These are phyloP conservation scores for Fraxinus excelsior DNA, from an alignment of 257 asterid genomes.

Conservation along the genomic window DNA sequence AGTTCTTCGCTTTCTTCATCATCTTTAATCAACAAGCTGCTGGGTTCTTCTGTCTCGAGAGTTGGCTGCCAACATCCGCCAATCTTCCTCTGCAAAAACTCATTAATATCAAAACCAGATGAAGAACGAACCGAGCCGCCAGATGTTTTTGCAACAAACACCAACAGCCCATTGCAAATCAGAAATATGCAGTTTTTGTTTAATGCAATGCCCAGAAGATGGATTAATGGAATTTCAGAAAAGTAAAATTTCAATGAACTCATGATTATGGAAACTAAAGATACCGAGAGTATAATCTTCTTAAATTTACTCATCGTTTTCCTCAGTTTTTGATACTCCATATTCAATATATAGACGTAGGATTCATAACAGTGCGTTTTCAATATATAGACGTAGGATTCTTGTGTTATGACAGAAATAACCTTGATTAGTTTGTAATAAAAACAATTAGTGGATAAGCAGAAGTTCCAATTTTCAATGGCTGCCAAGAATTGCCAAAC, in stretches of 20 bases:
- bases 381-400: too few relatives aligned
- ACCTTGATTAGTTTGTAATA: neutral
- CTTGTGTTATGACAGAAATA: neutral
- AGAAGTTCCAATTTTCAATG: neutral
- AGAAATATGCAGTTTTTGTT: slow-evolving; percentile 61
- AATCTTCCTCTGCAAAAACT: slow-evolving; percentile 14
- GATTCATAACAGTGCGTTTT: too few relatives aligned
- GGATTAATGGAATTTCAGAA: slow-evolving; percentile 24
- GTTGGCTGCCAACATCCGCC: neutral
- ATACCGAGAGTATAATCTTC: slow-evolving; percentile 46
- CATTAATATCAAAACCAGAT: slow-evolving; percentile 15
- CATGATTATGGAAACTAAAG: slow-evolving; percentile 41
- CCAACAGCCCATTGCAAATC: slow-evolving; percentile 61
- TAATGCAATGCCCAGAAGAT: slow-evolving; percentile 28
- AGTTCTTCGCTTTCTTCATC: neutral
- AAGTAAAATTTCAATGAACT: slow-evolving; percentile 26
- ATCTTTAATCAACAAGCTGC: neutral
- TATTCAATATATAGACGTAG: neutral
- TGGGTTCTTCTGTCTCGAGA: neutral
- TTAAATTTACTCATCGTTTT: slow-evolving; percentile 18
- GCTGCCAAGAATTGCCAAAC: slow-evolving; percentile 2
- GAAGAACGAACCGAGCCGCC: slow-evolving; percentile 26
- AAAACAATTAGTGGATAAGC: neutral
- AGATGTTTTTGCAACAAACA: slow-evolving; percentile 50
- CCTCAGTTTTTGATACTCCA: neutral